A percentile compares a stretch with the other conserved stretches of the same genome.
Evolutionary conservation across 164 flowering plant species (phyloP).

Genomic region (Magnolia changhungtana): DNA sequence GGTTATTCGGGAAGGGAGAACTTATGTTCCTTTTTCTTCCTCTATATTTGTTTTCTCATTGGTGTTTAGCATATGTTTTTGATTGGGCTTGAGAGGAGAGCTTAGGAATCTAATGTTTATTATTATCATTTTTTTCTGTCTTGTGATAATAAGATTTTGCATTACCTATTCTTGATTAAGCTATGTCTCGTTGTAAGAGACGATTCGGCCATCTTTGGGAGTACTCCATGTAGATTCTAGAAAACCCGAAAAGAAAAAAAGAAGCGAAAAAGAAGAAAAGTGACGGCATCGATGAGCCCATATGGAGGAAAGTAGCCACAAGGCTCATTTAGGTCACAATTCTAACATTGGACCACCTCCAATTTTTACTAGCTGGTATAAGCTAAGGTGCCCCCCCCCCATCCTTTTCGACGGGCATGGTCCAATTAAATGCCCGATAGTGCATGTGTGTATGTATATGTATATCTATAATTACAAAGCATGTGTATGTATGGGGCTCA

Average conservation of each 20-base stretch:
- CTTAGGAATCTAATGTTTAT: conserved; percentile 1
- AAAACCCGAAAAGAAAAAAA: neutral
- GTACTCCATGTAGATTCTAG: neutral
- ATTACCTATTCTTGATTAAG: neutral
- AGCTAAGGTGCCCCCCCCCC: neutral
- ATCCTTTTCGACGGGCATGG: neutral
- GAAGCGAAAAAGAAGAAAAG: neutral
- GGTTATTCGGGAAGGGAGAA: neutral
- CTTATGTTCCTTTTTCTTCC: neutral
- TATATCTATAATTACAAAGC: neutral
- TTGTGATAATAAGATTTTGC: neutral
- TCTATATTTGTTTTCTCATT: neutral
- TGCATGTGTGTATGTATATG: neutral
- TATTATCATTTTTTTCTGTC: neutral
- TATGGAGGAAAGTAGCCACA: neutral
- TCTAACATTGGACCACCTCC: conserved; percentile 9
- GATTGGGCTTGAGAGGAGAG: neutral
- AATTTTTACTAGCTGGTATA: conserved; percentile 4
- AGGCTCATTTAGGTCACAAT: neutral
- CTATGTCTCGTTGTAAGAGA: neutral
- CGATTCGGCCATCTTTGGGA: neutral
- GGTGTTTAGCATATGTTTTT: neutral
- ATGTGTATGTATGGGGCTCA: neutral
- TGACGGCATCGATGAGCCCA: neutral
- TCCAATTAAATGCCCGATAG: neutral